Base-by-base conservation (phyloP, 1,284 basidiomycete genomes). In the Pseudozyma pruni region DNA sequence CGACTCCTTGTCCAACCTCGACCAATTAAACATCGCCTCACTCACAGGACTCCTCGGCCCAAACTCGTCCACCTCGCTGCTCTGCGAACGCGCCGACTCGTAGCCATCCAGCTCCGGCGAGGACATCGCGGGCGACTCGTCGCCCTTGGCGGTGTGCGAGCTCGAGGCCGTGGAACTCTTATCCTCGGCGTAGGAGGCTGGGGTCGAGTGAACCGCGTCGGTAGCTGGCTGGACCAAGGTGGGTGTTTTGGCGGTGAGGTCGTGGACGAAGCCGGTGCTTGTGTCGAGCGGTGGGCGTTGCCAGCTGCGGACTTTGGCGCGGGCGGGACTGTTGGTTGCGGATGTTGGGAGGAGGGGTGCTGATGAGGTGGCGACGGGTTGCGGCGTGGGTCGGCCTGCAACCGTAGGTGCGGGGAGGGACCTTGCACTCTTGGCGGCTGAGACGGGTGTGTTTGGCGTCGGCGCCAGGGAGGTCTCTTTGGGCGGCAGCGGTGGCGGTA, bases 401-500 rank as follows among this genome's bases (percentile, higher is more conserved):
- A n/a, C 23, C 8, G 27, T 55, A 4, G 37, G 25, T 17, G 42
- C 34, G 0, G 57, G 39, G 11, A 31, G 22, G 2, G 37, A 14
- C 19, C 55, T 40, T 10, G 37, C n/a, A 29, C 40, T 49, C 16
- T 43, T 48, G 13, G 49, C 29, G 8, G 35, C 32, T 20, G 39
- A 29, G 1, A 39, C 19, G 10, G 44, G 25, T 17, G 27, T 20
- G 20, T 29, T 41, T 43, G 38, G 16, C 8, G 37, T 23, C 6
- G 29, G 34, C 13, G 44, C 34, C 1, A 46, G 17, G 27, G 40
- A 34, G 1, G 54, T 20, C 25, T 74, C 73, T 38, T 72, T 75
- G 16, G 74, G 74, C 10, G 74, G 74, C 17, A 75, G 20, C 13
- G 74, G 74, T n/a, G 74, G 74, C 19, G 66, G 59, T 6, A n/a